Evolutionary conservation across 2,329 filamentous ascomycete species (phyloP), one percentile per base, ranked within the genome.

Genomic region (Truncatella angustata): DNA sequence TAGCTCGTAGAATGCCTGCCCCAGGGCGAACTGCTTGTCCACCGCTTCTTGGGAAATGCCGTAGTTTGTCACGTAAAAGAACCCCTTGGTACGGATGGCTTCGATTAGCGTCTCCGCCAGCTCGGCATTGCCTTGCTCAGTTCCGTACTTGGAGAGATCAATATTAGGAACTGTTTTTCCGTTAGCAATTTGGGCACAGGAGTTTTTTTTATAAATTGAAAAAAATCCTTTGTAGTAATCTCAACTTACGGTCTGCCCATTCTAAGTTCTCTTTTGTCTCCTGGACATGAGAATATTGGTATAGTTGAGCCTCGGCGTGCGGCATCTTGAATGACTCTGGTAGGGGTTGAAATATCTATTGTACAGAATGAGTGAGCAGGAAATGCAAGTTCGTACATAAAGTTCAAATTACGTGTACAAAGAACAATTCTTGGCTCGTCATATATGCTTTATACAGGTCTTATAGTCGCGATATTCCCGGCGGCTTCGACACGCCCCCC

Each of bases 51-150:
- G 81, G 0, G 70, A 69, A 16, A 86, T 77, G 55, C 77, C 80
- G 58, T 81, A 86, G 65, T 86, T 84, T 54, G 77, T 81, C 1
- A 85, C 78, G 53, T 84, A 83, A 64, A 85, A 85, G 68, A 84
- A 80, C 4, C 78, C 77, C 50, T 70, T 71, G 5, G 62, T 70
- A 1, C 66, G 65, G 40, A 70, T 60, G 1, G 68, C 67, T 5
- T 70, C 61, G 12, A 70, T 61, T 1, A 70, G 59, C 0, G 57
- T 60, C 10, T 63, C 43, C 0, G 67, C 59, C 2, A 71, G 63
- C 2, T 60, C 54, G 0, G 50, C 50, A 43, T 70, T 70, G 0
- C 68, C 68, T 23, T 66, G 55, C 0, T 61, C 49, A 0, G 66
- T 68, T 0, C 66, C 67, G 23, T 71, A 71, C 11, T 62, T 61